phyloP scores from a whole-genome alignment of 345 rosid species.

The Noccaea bulbosa region DNA sequence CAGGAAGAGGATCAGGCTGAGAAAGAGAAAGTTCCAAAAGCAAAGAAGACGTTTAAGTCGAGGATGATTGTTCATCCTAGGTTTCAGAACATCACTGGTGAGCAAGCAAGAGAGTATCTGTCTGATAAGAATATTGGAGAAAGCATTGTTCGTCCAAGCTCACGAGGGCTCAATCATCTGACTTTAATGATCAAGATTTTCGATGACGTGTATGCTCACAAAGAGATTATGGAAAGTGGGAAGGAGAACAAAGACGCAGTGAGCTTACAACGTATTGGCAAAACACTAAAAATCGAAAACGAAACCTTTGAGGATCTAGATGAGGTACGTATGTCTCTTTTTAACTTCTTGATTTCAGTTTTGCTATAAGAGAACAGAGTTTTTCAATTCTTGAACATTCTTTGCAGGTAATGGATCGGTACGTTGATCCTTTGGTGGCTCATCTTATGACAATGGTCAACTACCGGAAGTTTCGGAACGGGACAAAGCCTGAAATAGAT shows the following conservation, averaged over 20 bases:
- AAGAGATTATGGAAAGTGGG: slow-evolving; percentile 82
- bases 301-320: slow-evolving; percentile 92
- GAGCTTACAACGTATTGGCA: slow-evolving; percentile 79
- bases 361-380: not conserved
- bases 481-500: slow-evolving; percentile 77
- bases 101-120: slow-evolving; percentile 77
- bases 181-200: slow-evolving; percentile 75
- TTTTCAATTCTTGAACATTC: not conserved
- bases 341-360: not conserved
- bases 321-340: slow-evolving; percentile 61
- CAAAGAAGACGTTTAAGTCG: slow-evolving; percentile 75
- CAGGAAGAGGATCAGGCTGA: slow-evolving; percentile 60
- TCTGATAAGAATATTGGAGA: slow-evolving; percentile 83
- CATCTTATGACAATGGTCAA: slow-evolving; percentile 74
- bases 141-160: slow-evolving; percentile 83
- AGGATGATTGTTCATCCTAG: slow-evolving; percentile 93
- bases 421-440: slow-evolving; percentile 84
- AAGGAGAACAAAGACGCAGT: slow-evolving; percentile 64
- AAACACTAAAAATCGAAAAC: slow-evolving; percentile 80
- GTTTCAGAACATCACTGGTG: slow-evolving; percentile 83
- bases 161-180: slow-evolving; percentile 79
- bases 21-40: slow-evolving; percentile 77
- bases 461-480: slow-evolving; percentile 77
- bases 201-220: slow-evolving; percentile 82
- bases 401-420: slow-evolving; percentile 81